A percentile compares a stretch with the other conserved stretches of the same genome.
Evolutionary conservation across 495 filamentous ascomycete genomes (phyloP).

Genomic region (Penicillium bialowiezense): DNA sequence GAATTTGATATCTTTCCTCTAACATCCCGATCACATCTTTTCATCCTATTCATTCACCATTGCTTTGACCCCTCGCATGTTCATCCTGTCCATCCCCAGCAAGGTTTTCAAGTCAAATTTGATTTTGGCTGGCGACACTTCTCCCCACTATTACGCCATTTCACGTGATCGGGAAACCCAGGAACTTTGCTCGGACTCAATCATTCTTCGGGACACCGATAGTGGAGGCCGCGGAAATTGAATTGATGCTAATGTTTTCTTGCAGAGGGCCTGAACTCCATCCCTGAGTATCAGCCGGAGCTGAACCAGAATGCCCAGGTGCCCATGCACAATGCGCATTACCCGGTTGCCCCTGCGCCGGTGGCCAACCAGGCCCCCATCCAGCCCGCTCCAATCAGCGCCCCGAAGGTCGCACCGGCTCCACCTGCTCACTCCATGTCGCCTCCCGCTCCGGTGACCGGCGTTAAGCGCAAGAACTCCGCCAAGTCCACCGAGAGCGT

Average conservation of each 20-base stretch:
- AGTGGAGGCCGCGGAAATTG: constrained; percentile 6
- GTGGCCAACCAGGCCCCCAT: constrained; percentile 19
- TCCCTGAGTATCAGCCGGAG: constrained; percentile 33
- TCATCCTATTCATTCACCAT: neutral
- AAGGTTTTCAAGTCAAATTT: constrained; percentile 16
- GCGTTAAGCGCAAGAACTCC: constrained; percentile 41
- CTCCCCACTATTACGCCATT: constrained; percentile 37
- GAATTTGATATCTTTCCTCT: neutral
- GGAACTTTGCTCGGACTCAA: neutral
- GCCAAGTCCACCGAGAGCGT: constrained; percentile 32
- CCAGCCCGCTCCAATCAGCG: constrained; percentile 22
- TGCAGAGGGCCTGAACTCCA: constrained; percentile 35
- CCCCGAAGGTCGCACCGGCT: constrained; percentile 18
- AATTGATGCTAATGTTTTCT: constrained; percentile 14
- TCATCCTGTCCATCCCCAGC: constrained; percentile 20
- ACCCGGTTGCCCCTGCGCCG: constrained; percentile 18
- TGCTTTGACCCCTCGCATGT: constrained; percentile 5
- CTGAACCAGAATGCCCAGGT: constrained; percentile 28
- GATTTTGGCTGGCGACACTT: constrained; percentile 23
- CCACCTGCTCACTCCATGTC: constrained; percentile 15
- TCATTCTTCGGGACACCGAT: constrained; percentile 8
- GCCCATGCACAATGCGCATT: constrained; percentile 28
- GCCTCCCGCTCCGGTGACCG: constrained; percentile 20
- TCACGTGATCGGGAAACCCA: constrained; percentile 33
- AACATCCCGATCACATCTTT: neutral